Conservation (phyloP, 768 basidiomycete species). For the Rhodocollybia butyracea region DNA sequence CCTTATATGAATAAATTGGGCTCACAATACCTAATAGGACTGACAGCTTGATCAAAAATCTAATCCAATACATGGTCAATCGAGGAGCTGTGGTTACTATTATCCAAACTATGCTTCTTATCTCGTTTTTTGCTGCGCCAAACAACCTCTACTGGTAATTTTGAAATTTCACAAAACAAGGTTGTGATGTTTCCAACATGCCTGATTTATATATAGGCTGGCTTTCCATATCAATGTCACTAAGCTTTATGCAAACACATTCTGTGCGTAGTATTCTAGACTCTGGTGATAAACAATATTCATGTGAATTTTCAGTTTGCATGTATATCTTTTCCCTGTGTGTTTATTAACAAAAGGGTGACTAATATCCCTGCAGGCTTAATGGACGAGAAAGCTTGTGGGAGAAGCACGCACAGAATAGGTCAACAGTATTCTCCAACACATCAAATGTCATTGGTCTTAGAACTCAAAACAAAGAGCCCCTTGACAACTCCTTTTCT, state of each 20-base stretch:
- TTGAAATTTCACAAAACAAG: neutral
- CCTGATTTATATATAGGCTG: constrained; percentile 35
- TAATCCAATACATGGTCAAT: constrained; percentile 39
- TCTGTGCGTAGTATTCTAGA: constrained; percentile 31
- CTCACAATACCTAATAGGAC: constrained; percentile 26
- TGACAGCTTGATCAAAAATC: constrained; percentile 32
- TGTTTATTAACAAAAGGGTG: neutral
- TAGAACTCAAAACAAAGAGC: neutral
- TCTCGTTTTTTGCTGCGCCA: constrained; percentile 38
- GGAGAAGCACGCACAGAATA: neutral
- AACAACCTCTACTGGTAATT: constrained; percentile 34
- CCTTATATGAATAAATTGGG: neutral
- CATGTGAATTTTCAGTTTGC: neutral
- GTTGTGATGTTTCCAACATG: neutral
- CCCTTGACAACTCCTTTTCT: neutral
- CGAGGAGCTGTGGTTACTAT: constrained; percentile 42
- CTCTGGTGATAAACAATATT: neutral
- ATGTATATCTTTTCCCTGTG: neutral
- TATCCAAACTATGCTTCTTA: constrained; percentile 38
- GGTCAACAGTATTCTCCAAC: neutral
- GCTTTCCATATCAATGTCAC: constrained; percentile 47
- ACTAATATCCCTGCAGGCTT: neutral
- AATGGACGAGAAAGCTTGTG: neutral
- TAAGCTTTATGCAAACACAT: constrained; percentile 46
- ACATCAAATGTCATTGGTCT: neutral